Evolutionary conservation across 768 basidiomycete genomes (phyloP).

Genomic region (Myochromella boudieri): DNA sequence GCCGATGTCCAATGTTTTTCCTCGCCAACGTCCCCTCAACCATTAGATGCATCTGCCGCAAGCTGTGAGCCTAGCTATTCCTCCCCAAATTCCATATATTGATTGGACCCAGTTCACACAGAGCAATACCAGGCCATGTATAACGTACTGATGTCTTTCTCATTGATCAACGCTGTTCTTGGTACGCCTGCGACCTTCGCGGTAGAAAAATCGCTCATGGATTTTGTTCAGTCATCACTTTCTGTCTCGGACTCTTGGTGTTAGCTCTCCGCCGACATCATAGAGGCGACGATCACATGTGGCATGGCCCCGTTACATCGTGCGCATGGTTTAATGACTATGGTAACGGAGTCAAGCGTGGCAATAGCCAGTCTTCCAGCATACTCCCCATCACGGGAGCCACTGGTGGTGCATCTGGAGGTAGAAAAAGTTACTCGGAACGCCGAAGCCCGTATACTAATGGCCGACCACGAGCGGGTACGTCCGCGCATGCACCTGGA

Average conservation of each 20-base stretch:
- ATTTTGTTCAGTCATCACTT: conserved; percentile 32
- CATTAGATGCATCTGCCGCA: conserved; percentile 55
- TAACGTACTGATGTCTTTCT: conserved; percentile 77
- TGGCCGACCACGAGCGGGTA: conserved; percentile 12
- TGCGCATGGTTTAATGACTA: conserved; percentile 71
- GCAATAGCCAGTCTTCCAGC: conserved; percentile 36
- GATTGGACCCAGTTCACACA: conserved; percentile 60
- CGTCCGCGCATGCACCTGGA: conserved; percentile 24
- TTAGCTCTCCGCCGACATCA: conserved; percentile 42
- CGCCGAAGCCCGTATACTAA: conserved; percentile 17
- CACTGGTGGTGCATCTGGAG: conserved; percentile 2
- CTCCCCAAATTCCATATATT: conserved; percentile 2
- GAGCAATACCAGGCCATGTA: conserved; percentile 91
- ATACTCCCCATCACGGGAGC: conserved; percentile 33
- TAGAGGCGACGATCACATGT: conserved; percentile 55
- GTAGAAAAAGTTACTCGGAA: conserved; percentile 13
- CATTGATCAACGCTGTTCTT: conserved; percentile 73
- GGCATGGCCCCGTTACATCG: conserved; percentile 68
- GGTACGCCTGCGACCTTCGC: conserved; percentile 39
- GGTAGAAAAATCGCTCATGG: not conserved
- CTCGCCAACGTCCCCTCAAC: conserved; percentile 45
- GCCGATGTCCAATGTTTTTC: conserved; percentile 85
- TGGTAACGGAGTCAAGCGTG: conserved; percentile 35
- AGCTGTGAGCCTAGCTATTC: conserved; percentile 52
- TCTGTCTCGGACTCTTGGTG: conserved; percentile 35